Evolutionary conservation across 2,329 filamentous ascomycete species (phyloP).

Genomic region (Drechslerella stenobrocha): DNA sequence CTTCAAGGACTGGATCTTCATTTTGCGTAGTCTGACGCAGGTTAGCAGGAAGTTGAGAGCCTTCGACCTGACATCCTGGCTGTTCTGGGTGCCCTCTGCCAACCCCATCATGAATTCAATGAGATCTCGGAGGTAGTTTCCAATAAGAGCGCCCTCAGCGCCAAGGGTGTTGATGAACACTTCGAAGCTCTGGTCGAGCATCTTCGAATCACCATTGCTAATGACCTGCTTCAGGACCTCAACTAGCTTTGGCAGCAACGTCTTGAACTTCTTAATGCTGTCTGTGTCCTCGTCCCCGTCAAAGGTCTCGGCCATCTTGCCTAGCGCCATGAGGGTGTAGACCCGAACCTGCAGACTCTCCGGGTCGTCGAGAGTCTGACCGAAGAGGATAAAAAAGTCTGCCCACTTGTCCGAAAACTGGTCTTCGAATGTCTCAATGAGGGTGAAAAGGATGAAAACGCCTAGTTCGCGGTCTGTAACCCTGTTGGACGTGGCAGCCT

Average conservation of each 20-base stretch:
- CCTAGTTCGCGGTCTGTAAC: conserved; percentile 84
- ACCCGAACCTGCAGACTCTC: conserved; percentile 90
- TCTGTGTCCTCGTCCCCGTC: conserved; percentile 82
- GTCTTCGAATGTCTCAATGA: conserved; percentile 84
- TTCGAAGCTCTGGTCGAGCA: conserved; percentile 86
- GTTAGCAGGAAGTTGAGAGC: conserved; percentile 93
- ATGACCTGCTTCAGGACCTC: conserved; percentile 83
- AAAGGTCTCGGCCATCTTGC: conserved; percentile 81
- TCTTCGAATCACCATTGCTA: conserved; percentile 78
- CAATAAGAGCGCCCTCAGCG: conserved; percentile 82
- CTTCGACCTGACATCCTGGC: conserved; percentile 85
- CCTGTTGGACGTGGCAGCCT: conserved; percentile 73
- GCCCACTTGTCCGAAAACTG: conserved; percentile 78
- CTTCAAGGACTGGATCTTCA: conserved; percentile 90
- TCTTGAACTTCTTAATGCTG: conserved; percentile 73
- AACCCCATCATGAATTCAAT: conserved; percentile 93
- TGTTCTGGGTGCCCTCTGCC: conserved; percentile 71
- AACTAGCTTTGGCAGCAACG: conserved; percentile 83
- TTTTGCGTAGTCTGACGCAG: conserved; percentile 84
- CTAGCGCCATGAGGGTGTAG: conserved; percentile 89
- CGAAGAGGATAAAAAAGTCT: conserved; percentile 80
- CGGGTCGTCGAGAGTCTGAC: conserved; percentile 82
- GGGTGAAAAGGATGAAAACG: conserved; percentile 88
- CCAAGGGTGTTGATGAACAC: conserved; percentile 94
- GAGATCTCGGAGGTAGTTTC: conserved; percentile 83